Percentiles rank a stretch among this genome's conserved stretches.
Evolutionary conservation across 441 rosid genomes (phyloP).

Genomic region (Erodium chrysanthum): DNA sequence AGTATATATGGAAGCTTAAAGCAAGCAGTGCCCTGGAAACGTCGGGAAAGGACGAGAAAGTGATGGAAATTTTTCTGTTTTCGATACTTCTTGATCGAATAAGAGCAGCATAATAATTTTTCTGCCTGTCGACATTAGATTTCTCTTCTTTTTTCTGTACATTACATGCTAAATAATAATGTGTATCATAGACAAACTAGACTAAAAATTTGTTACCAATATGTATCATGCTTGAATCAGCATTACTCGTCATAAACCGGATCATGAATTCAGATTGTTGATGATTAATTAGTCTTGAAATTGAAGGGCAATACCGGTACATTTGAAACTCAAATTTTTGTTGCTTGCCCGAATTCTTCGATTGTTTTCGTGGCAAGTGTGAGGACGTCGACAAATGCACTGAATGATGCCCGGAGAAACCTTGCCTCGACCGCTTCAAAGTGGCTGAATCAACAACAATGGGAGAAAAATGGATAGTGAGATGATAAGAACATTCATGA

Average conservation of each 20-base stretch:
- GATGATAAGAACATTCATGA: neutral
- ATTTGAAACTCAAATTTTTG: no score
- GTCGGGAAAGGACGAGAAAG: neutral
- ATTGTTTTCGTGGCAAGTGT: constrained; percentile 64
- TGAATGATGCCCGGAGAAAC: constrained; percentile 81
- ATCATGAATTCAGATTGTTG: no score
- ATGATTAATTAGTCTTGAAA: no score
- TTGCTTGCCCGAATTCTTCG: constrained; percentile 54
- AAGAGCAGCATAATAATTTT: neutral
- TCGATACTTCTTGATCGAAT: neutral
- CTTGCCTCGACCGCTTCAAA: constrained; percentile 88
- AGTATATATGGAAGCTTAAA: neutral
- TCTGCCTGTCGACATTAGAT: neutral
- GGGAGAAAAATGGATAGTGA: neutral
- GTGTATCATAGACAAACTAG: neutral
- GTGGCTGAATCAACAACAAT: constrained; percentile 32
- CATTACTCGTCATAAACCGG: no score
- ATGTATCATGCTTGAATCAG: no score
- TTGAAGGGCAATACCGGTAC: no score
- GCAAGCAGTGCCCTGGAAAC: neutral
- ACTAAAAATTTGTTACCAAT: neutral
- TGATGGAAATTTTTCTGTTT: neutral
- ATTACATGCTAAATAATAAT: neutral
- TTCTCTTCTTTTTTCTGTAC: neutral
- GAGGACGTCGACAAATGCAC: constrained; percentile 68